Percentiles rank a stretch among this genome's conserved stretches.
Evolutionary conservation across 192 early-diverging fungal species (phyloP).

Genomic region (Ambispora gerdemannii): DNA sequence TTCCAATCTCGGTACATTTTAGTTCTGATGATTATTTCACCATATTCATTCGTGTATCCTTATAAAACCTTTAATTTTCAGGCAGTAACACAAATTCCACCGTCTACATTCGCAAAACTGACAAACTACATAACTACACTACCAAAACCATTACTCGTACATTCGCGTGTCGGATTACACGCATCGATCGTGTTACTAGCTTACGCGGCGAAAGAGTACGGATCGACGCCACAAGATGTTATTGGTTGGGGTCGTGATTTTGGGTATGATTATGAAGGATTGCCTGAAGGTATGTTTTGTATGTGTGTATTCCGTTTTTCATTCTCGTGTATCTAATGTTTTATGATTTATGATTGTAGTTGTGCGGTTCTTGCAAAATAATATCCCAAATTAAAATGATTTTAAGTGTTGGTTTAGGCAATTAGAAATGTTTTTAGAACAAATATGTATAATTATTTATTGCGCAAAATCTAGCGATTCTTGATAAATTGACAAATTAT

Average conservation of each 20-base stretch:
- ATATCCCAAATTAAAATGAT: neutral
- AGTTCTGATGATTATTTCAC: neutral
- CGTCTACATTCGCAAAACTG: neutral
- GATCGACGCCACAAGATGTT: neutral
- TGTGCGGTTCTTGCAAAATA: constrained; percentile 3
- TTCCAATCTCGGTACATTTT: neutral
- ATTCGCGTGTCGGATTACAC: constrained; percentile 1
- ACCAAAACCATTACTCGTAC: constrained; percentile 4
- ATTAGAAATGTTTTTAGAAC: too few species aligned
- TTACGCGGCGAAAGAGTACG: constrained; percentile 8
- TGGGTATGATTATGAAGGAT: constrained; percentile 9
- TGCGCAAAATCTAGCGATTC: too few species aligned
- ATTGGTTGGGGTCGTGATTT: neutral
- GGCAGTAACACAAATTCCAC: neutral
- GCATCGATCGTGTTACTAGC: neutral
- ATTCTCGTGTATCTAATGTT: too few species aligned
- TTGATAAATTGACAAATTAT: too few species aligned
- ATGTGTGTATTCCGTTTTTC: too few species aligned
- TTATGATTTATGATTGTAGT: neutral
- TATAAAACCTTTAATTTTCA: neutral
- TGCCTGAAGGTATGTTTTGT: constrained; percentile 9
- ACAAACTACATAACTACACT: neutral
- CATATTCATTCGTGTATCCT: neutral
- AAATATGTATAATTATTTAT: too few species aligned
- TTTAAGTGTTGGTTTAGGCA: too few species aligned